A percentile compares a stretch with the other conserved stretches of the same genome.
phyloP scores from a whole-genome alignment of 208 protist genomes.

The Angomonas desouzai region DNA sequence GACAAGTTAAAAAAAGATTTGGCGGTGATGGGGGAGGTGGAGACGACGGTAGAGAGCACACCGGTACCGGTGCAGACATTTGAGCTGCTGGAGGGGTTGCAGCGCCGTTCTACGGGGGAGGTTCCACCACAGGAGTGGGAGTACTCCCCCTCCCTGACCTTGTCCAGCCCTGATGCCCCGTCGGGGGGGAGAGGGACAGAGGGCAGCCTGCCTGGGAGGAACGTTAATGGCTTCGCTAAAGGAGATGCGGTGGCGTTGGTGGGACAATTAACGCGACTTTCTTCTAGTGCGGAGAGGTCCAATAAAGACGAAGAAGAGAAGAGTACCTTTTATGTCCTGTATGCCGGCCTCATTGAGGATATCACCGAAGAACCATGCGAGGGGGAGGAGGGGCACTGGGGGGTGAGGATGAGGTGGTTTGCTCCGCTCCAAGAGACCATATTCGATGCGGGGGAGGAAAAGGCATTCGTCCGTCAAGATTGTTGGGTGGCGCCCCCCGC shows the following conservation, averaged over 20 bases:
- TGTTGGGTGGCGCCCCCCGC: background rate
- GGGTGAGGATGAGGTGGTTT: background rate
- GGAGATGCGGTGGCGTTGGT: slow-evolving; percentile 2
- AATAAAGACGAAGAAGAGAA: background rate
- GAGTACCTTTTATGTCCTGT: background rate
- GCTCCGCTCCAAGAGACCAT: background rate
- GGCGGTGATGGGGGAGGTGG: background rate
- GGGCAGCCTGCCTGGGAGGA: too few species aligned
- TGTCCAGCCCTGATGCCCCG: background rate
- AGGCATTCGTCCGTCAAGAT: background rate
- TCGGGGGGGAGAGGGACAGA: too few species aligned
- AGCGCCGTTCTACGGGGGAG: too few species aligned
- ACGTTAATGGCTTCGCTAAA: background rate
- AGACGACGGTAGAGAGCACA: too few species aligned
- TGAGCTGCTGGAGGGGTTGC: background rate
- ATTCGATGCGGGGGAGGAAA: background rate
- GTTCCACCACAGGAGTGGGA: too few species aligned
- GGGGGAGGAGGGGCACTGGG: too few species aligned
- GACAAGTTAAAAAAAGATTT: slow-evolving; percentile 1
- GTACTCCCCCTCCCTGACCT: background rate
- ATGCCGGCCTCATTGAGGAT: background rate
- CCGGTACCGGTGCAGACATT: background rate
- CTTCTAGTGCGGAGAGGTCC: background rate
- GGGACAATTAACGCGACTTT: background rate
- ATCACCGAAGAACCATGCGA: background rate